These are phyloP conservation scores for Exsudoporus frostii DNA, from an alignment of 768 basidiomycete species.

Conservation along the genomic window DNA sequence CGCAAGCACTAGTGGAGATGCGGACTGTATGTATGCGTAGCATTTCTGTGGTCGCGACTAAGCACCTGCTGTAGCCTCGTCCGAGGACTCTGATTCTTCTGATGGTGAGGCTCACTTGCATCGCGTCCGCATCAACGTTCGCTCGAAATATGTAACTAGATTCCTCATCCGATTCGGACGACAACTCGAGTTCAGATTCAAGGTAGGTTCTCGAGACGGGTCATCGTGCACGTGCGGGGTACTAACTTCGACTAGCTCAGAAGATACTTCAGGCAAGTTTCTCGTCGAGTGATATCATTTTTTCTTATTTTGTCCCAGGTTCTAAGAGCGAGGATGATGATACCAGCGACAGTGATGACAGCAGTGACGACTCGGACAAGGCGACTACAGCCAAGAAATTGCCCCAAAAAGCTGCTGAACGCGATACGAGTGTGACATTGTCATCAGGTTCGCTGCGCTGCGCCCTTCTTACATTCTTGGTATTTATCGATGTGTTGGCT, in stretches of 20 bases:
- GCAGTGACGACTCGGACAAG: constrained; percentile 2
- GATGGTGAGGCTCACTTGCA: constrained; percentile 17
- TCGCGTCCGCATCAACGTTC: neutral
- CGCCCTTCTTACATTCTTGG: neutral
- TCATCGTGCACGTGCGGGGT: constrained; percentile 2
- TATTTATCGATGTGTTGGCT: constrained; percentile 5
- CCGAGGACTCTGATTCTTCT: constrained; percentile 26
- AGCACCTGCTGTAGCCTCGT: constrained; percentile 15
- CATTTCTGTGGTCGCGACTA: constrained; percentile 1
- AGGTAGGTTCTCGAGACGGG: constrained; percentile 13
- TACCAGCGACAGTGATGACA: constrained; percentile 13
- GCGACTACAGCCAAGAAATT: neutral
- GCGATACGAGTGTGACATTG: constrained; percentile 41
- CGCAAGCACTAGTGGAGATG: constrained; percentile 10
- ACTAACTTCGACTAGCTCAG: constrained; percentile 15
- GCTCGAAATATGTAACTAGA: constrained; percentile 7
- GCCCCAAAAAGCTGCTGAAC: constrained; percentile 14
- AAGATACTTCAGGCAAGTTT: constrained; percentile 15
- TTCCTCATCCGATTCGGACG: constrained; percentile 22
- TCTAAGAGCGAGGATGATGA: constrained; percentile 12
- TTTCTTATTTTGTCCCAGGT: constrained; percentile 6
- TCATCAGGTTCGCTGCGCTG: constrained; percentile 29
- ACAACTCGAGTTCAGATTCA: constrained; percentile 25
- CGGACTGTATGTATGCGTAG: constrained; percentile 23
- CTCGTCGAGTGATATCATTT: constrained; percentile 5